Evolutionary conservation across 768 basidiomycete genomes (phyloP).

Genomic region (Auricularia sp.): DNA sequence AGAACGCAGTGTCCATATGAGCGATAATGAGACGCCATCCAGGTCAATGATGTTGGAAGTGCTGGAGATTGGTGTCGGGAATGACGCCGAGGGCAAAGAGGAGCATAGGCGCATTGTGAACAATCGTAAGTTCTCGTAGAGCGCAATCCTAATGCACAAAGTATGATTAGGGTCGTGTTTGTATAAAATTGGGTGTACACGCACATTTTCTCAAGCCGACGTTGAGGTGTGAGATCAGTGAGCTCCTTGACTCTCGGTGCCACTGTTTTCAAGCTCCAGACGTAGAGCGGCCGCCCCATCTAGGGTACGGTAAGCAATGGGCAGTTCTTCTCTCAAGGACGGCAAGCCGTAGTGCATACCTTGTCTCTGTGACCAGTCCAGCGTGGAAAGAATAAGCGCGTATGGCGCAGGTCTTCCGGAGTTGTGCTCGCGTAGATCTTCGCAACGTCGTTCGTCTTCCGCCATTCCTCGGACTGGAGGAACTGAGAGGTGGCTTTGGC

Average conservation of each 20-base stretch:
- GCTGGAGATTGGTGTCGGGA: conserved; percentile 8
- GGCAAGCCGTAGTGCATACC: conserved; percentile 25
- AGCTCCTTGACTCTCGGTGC: conserved; percentile 48
- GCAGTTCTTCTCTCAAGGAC: not conserved
- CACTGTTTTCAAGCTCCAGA: conserved; percentile 63
- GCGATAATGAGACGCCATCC: conserved; percentile 42
- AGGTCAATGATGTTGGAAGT: conserved; percentile 52
- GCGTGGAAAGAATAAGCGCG: conserved; percentile 61
- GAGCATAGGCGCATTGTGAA: not conserved
- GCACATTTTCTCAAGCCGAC: conserved; percentile 63
- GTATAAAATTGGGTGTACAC: conserved; percentile 15
- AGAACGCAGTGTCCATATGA: conserved; percentile 58
- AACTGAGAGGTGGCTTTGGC: conserved; percentile 62
- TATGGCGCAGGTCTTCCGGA: conserved; percentile 44
- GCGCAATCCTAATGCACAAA: conserved; percentile 33
- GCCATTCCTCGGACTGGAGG: conserved; percentile 56
- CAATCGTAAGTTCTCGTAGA: not conserved
- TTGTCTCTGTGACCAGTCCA: conserved; percentile 77
- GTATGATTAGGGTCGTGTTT: not conserved
- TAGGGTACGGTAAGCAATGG: conserved; percentile 14
- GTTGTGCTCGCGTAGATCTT: conserved; percentile 53
- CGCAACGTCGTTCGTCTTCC: conserved; percentile 48
- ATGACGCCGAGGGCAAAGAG: not conserved
- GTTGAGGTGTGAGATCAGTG: conserved; percentile 38
- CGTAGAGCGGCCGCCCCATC: conserved; percentile 63